Base-by-base conservation (phyloP, 768 basidiomycete genomes). In the Suillus americanus region DNA sequence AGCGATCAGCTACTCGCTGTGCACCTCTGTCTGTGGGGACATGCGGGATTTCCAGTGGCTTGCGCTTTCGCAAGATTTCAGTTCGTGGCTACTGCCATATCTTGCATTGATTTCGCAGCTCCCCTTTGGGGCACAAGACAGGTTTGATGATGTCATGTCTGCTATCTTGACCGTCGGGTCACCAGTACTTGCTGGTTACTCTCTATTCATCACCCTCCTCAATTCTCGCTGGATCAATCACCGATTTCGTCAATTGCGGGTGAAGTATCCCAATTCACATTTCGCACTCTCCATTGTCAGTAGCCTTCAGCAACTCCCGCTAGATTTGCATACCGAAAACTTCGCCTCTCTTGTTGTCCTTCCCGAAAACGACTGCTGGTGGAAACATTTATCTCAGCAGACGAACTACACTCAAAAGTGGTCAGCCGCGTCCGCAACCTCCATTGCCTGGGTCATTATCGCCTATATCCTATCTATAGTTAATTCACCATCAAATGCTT, bases 71-170 rank as follows among this genome's bases (percentile, higher is more conserved):
- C 79, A 80, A 50, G 72, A 80, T 55, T 83, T 79, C 66, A 73
- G 75, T 14, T 66, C 81, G 0, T 85, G 83, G 83, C 72, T 84
- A 5, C 63, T 85, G 6, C 83, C 83, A 7, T 84, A 81, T 75
- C 75, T 85, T 8, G 81, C 83, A 0, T 66, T 84, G 10, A 71
- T 84, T 20, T 82, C 82, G 0, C 82, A 83, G 57, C 77, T 85
- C n/a, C 83, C 82, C 0, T 85, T 82, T 33, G 82, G 82, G 12
- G 75, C 79, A 38, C 71, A 67, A 12, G 74, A 77, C 60, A 77
- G 69, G 37, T 66, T 74, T 18, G 80, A 81, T 20, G 81, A 83
- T 60, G 67, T 83, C 41, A 73, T 77, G 65, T 79, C 81, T 10
- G 77, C 79, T 28, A 14, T 84, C 9, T 71, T 84, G 41, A 78